Evolutionary conservation across 192 early-diverging fungal species (phyloP).

Genomic region (Paraglomus brasilianum): DNA sequence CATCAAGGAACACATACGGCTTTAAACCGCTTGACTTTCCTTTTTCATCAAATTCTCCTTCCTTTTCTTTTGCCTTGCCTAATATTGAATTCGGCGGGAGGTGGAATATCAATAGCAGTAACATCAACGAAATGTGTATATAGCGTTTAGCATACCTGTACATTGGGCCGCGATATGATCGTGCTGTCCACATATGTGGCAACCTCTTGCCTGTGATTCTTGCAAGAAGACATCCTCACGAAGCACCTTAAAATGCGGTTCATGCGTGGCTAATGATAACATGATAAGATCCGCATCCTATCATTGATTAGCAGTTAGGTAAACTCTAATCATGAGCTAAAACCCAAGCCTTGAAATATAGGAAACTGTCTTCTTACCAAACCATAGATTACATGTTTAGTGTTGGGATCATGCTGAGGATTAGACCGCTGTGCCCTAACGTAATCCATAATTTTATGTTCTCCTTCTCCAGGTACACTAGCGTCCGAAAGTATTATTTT

Average conservation of each 20-base stretch:
- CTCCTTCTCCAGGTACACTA: slow-evolving; percentile 96
- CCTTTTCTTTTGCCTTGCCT: slow-evolving; percentile 49
- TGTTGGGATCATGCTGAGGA: slow-evolving; percentile 86
- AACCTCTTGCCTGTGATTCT: slow-evolving; percentile 63
- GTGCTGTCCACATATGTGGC: slow-evolving; percentile 60
- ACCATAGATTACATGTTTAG: slow-evolving; percentile 90
- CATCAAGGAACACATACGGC: slow-evolving; percentile 82
- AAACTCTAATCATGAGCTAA: neutral
- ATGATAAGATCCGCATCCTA: slow-evolving; percentile 98
- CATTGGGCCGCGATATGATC: slow-evolving; percentile 68
- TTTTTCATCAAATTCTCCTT: slow-evolving; percentile 50
- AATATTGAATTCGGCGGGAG: neutral
- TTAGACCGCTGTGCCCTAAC: slow-evolving; percentile 78
- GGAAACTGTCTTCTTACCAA: slow-evolving; percentile 45
- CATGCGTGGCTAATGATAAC: slow-evolving; percentile 92
- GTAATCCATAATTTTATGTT: slow-evolving; percentile 99
- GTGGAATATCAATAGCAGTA: neutral
- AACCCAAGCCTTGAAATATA: neutral
- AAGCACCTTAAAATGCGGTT: slow-evolving; percentile 95
- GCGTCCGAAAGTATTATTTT: slow-evolving; percentile 93
- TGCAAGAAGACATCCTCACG: slow-evolving; percentile 94
- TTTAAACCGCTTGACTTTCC: slow-evolving; percentile 44
- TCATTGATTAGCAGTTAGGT: neutral
- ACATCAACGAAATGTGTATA: no score
- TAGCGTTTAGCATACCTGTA: slow-evolving; percentile 41